Base-by-base conservation (phyloP, 2,329 filamentous ascomycete species). In the Hypoxylon sp. region DNA sequence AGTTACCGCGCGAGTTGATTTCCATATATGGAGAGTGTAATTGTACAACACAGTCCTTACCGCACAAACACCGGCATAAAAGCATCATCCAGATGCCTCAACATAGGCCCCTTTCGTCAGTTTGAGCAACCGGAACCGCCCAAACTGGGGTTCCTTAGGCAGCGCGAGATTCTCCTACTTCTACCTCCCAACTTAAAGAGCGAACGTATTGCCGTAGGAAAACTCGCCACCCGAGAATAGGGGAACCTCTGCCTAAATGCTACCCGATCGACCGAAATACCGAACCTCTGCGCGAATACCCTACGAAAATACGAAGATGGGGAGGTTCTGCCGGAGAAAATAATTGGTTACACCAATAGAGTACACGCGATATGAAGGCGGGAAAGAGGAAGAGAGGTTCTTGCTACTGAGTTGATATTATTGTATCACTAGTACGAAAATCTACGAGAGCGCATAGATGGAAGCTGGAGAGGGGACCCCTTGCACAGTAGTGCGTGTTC, bases 1-100 rank as follows among this genome's bases (percentile, higher is more conserved):
- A 65, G 50, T 64, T 64, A 61, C 29, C 46, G 37, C 46, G 37
- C 60, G 52, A 68, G 62, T 54, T 55, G 34, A 41, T 65, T 68
- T 58, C 54, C 53, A 52, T 53, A 46, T 37, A 41, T 58, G 54
- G 63, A 63, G 57, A 61, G 63, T 62, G 61, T 70, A 70, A 65
- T 63, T 65, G 61, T 68, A 68, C 58, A 56, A 41, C 25, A 70
- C 68, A 67, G 68, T 70, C 68, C 61, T 68, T 70, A 70, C 67
- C 67, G 67, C 61, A 27, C 25, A 60, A 45, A 21, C 50, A 59
- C 63, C 50, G 45, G 51, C 52, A 63, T 62, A 57, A 62, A 37
- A 34, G 32, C 51, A 60, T 48, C 59, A 45, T 60, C 56, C 27
- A 25, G 39, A 50, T 59, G 50, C 54, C 39, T 39, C 48, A 30